Base-by-base conservation (phyloP, 2,329 filamentous ascomycete genomes). In the Dothideomycetidae sp. region DNA sequence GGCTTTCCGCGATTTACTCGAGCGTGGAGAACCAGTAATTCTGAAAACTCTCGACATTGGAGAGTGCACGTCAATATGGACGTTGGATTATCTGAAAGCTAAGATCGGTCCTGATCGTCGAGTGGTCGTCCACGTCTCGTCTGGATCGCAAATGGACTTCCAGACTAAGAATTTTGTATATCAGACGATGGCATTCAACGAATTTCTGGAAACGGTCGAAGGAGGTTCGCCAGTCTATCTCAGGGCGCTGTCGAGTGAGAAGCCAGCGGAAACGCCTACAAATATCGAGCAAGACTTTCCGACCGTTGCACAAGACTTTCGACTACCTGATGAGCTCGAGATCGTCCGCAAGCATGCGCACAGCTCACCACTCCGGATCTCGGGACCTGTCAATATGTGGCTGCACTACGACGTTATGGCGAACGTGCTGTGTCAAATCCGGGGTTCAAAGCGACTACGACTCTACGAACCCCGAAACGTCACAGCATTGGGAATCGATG, bases 371-470 rank as follows among this genome's bases (percentile, higher is more conserved):
- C 59, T 93, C 15, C 71, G 84, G 13, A 75, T 93, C 42, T 88
- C 81, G 3, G 82, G 82, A 1, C 73, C 73, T 2, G 80, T 88
- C 9, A 79, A 76, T 29, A 81, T 93, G 72, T 93, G 86, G 85
- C 65, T 93, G 19, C 83, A 92, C 57, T 92, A 90, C 61, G 82
- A 92, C 58, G 82, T 90, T 11, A 85, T 92, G 70, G 81, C 83
- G 34, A 93, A 93, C 50, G 66, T 93, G 3, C 78, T 90, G 42
- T 84, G 78, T 50, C 85, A 93, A 53, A 68, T 93, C 36, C 60
- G 63, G 26, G 84, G 85, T 3, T 67, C 69, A 1, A 92, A 90
- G 53, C 69, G 71, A 17, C 66, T 92, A 41, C 58, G 83, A 3
- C 66, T 93, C 1, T 93, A 84, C 53, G 83, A 82, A 1, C 85